A percentile compares a stretch with the other conserved stretches of the same genome.
phyloP scores from a whole-genome alignment of 176 grass and related monocot species.

The Miscanthus lutarioriparius region DNA sequence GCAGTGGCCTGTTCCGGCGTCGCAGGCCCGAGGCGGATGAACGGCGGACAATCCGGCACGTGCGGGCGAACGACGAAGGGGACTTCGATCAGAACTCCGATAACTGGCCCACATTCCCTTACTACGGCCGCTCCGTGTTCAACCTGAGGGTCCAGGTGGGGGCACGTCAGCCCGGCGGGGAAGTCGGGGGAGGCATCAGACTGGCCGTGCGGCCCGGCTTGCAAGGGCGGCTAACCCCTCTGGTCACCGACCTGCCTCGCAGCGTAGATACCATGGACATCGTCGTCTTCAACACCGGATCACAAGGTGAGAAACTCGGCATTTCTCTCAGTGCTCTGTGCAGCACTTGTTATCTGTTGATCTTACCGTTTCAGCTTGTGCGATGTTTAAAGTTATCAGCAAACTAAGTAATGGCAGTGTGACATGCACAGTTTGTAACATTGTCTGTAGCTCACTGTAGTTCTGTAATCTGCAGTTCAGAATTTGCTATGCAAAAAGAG shows the following conservation, averaged over 20 bases:
- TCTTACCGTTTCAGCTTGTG: background rate
- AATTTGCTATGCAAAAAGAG: background rate
- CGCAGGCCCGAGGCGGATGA: background rate
- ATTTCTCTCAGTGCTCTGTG: background rate
- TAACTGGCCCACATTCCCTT: background rate
- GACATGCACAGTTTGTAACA: background rate
- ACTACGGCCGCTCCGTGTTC: background rate
- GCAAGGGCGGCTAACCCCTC: slow-evolving; percentile 23
- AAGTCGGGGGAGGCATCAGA: background rate
- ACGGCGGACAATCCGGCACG: background rate
- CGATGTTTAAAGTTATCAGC: too few relatives aligned
- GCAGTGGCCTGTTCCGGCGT: background rate
- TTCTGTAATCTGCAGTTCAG: too few relatives aligned
- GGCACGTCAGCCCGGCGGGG: background rate
- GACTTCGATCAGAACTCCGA: background rate
- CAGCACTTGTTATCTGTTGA: background rate
- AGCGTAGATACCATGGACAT: background rate
- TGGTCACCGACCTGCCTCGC: slow-evolving; percentile 25
- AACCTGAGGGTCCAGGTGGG: background rate
- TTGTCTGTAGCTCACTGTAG: too few relatives aligned
- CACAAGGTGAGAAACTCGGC: slow-evolving; percentile 5
- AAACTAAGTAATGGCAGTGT: background rate
- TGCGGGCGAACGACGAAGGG: background rate
- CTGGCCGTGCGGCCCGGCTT: slow-evolving; percentile 7
- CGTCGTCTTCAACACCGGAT: background rate